phyloP scores from a whole-genome alignment of 2,329 filamentous ascomycete species.

The Chrysosphaeria jannelii region DNA sequence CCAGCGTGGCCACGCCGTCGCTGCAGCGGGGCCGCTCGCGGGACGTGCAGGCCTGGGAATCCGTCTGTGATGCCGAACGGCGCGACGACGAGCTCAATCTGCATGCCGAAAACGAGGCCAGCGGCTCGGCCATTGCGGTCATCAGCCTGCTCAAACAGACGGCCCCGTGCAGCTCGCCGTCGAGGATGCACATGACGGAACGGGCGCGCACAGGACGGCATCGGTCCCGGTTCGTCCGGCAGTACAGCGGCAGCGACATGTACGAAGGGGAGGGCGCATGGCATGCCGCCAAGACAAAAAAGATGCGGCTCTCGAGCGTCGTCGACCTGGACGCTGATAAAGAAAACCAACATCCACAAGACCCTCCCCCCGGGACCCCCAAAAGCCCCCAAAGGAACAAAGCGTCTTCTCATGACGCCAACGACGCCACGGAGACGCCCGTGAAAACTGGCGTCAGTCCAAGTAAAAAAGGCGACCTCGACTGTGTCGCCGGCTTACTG shows the following conservation, averaged over 20 bases:
- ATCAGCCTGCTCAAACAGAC: constrained; percentile 57
- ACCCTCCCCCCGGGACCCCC: no score
- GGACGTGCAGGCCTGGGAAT: constrained; percentile 74
- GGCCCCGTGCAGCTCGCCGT: no score
- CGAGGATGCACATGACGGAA: no score
- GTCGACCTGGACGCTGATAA: no score
- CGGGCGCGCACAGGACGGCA: no score
- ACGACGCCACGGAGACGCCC: no score
- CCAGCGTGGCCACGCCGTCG: constrained; percentile 19
- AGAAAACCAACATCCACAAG: no score
- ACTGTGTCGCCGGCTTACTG: constrained; percentile 67
- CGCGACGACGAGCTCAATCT: constrained; percentile 45
- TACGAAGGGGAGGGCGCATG: constrained; percentile 6
- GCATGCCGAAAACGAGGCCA: constrained; percentile 55
- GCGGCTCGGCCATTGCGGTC: constrained; percentile 49
- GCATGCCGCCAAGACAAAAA: no score
- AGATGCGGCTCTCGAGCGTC: no score
- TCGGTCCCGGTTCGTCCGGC: no score
- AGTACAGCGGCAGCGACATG: constrained; percentile 28
- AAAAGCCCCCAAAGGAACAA: no score
- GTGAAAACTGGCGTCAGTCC: constrained; percentile 31
- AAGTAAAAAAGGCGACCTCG: constrained; percentile 52
- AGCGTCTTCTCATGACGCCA: no score
- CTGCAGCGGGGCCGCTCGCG: constrained; percentile 45
- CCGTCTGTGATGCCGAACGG: constrained; percentile 54